phyloP scores from a whole-genome alignment of 2,329 filamentous ascomycete species.

The Incumbomyces lentus region DNA sequence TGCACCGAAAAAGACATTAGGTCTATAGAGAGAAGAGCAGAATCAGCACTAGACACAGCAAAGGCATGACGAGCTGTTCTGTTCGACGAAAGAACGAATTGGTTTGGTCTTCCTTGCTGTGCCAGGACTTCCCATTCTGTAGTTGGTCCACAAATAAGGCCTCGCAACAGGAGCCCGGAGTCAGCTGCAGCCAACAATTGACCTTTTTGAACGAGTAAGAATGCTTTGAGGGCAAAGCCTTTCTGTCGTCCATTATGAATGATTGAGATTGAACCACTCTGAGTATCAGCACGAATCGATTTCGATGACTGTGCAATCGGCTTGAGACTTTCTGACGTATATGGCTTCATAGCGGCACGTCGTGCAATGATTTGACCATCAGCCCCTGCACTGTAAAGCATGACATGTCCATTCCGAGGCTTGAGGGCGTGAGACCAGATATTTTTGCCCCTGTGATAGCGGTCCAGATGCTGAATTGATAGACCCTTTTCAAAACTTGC shows the following conservation, averaged over 20 bases:
- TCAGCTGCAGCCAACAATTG: constrained; percentile 14
- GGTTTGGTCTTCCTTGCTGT: no score
- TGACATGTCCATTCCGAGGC: constrained; percentile 24
- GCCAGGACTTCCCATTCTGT: background rate
- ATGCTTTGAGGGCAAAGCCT: constrained; percentile 12
- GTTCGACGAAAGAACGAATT: no score
- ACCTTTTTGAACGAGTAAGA: constrained; percentile 8
- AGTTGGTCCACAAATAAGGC: constrained; percentile 1
- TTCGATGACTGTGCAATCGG: constrained; percentile 9
- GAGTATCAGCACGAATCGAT: background rate
- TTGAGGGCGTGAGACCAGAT: constrained; percentile 61
- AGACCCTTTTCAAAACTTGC: constrained; percentile 18
- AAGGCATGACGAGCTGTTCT: no score
- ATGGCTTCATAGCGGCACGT: constrained; percentile 13
- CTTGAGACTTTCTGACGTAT: background rate
- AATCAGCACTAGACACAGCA: no score
- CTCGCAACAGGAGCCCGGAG: constrained; percentile 11
- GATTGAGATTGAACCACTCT: background rate
- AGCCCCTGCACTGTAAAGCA: constrained; percentile 67
- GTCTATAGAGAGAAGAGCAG: no score
- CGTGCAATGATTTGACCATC: constrained; percentile 54
- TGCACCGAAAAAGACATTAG: no score
- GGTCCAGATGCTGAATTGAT: constrained; percentile 42
- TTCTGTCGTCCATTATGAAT: background rate
- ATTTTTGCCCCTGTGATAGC: constrained; percentile 74